Evolutionary conservation across 345 rosid species (phyloP).

Genomic region (Camelina sativa): DNA sequence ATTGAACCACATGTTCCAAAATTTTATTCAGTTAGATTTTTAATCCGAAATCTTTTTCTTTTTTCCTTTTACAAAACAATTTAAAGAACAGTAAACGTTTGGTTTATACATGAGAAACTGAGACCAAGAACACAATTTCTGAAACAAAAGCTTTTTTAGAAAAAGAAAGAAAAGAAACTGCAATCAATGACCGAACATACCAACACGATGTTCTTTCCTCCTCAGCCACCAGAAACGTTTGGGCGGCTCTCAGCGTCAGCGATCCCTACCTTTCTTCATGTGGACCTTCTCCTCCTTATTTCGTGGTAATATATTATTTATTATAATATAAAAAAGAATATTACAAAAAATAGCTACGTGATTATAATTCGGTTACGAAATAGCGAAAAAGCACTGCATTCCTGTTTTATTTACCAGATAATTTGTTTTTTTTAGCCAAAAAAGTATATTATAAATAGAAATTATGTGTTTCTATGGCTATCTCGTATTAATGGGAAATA

Average conservation of each 20-base stretch:
- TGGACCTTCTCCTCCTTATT: conserved; percentile 23
- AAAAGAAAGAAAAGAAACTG: neutral
- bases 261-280: conserved; percentile 31
- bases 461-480: neutral
- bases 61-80: neutral
- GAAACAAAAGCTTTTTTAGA: no score
- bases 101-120: neutral
- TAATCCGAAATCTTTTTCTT: neutral
- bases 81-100: no score
- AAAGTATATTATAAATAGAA: neutral
- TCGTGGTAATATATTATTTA: neutral
- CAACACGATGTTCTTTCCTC: conserved; percentile 28
- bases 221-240: conserved; percentile 43
- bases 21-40: neutral
- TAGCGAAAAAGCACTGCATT: neutral
- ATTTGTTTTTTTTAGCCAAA: no score
- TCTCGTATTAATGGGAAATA: neutral
- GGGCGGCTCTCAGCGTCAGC: conserved; percentile 40
- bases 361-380: neutral
- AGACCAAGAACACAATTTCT: no score
- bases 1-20: neutral
- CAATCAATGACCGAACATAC: conserved; percentile 24
- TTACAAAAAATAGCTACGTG: neutral
- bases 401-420: neutral
- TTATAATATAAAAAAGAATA: neutral